Base-by-base conservation (phyloP, 805 yeast species). In the Saccharomycopsis guyanensis region DNA sequence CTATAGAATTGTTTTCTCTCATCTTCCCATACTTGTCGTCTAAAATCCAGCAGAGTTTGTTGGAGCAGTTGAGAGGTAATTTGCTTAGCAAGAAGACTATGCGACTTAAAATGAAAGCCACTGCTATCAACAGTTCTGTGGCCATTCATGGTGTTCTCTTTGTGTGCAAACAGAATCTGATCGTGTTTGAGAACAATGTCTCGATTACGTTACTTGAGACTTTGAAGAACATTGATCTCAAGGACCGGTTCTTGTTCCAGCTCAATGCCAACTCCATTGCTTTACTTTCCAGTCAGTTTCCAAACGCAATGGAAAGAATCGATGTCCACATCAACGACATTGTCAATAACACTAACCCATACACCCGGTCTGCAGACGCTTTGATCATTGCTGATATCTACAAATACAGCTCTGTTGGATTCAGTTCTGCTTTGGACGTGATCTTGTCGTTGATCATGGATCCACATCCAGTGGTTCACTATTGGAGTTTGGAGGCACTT, bases 401-500 rank as follows among this genome's bases (percentile, higher is more conserved):
- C 45, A 66, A 66, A 41, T 66, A 64, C 47, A 69, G 62, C 43
- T 40, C 45, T 2, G 58, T 66, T 0, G 68, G 69, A 27, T 65
- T 73, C 46, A 59, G 64, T 40, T 58, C 73, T 3, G 72, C 82
- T 3, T 67, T 72, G 47, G 78, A 78, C 31, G 77, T 86, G 3
- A 57, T 80, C 2, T 61, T 72, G 33, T 79, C 84, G 13, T 67
- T 91, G 24, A 60, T 80, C 3, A 65, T 65, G 18, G 97, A 91
- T 61, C 89, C 96, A 0, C 91, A 89, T 58, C 96, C 96, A 0
- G 66, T 76, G 1, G 88, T 93, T 15, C 89, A 86, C 58, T 72
- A 76, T 45, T 82, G 88, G 71, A 71, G 91, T 0, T 59, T 88
- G 54, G 73, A 73, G 40, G 74, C 93, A 0, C 59, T 83, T 37